These are phyloP conservation scores for Ochetophila trinervis DNA, from an alignment of 306 rosid genomes.

Conservation along the genomic window DNA sequence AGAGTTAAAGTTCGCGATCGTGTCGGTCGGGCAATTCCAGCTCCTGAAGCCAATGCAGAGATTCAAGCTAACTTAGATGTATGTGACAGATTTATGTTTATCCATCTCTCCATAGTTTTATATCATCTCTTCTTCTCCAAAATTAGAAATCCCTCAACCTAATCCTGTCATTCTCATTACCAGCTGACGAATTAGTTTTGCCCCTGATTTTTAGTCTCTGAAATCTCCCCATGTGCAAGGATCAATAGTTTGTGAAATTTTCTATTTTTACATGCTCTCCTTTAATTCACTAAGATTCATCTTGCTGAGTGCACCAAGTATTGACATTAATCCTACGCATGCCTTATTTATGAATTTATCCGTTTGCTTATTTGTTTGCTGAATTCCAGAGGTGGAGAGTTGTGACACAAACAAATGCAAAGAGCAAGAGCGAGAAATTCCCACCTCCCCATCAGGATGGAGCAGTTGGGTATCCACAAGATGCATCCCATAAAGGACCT, in stretches of 20 bases:
- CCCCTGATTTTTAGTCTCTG: background rate
- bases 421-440: conserved; percentile 96
- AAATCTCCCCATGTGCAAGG: background rate
- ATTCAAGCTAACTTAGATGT: conserved; percentile 88
- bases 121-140: background rate
- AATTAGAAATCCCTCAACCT: background rate
- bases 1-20: conserved; percentile 74
- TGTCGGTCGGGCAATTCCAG: conserved; percentile 73
- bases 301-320: too few species aligned
- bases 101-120: background rate
- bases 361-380: conserved; percentile 27
- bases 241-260: background rate
- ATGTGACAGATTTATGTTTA: conserved; percentile 23
- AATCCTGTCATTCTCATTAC: too few species aligned
- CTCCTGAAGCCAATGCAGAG: conserved; percentile 98
- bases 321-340: background rate
- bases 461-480: conserved; percentile 69
- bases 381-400: conserved; percentile 82
- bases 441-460: conserved; percentile 97
- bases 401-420: conserved; percentile 60
- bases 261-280: background rate
- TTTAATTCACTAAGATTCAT: too few species aligned
- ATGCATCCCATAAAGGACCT: conserved; percentile 52
- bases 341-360: background rate
- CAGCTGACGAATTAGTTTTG: background rate